A percentile compares a stretch with the other conserved stretches of the same genome.
These are phyloP conservation scores for Jatropha podagrica DNA, from an alignment of 441 rosid species.

Conservation along the genomic window DNA sequence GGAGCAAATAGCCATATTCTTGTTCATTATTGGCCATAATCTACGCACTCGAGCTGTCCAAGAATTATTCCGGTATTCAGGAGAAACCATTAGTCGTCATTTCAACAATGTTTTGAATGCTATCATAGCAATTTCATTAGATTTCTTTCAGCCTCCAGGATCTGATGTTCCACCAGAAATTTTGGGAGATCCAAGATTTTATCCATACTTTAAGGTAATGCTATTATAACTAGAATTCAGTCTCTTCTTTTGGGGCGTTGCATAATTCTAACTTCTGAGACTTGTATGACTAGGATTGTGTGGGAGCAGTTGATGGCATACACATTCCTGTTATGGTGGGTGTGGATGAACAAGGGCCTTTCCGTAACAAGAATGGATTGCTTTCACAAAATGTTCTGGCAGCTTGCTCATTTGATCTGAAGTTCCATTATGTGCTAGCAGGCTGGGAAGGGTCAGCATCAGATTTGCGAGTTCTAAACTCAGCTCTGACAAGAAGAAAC, in stretches of 20 bases:
- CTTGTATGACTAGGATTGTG: constrained; percentile 53
- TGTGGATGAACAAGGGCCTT: constrained; percentile 90
- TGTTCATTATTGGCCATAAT: constrained; percentile 83
- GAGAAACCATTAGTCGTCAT: constrained; percentile 93
- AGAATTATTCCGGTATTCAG: constrained; percentile 69
- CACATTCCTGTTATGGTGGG: constrained; percentile 90
- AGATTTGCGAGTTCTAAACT: constrained; percentile 66
- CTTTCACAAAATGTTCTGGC: constrained; percentile 82
- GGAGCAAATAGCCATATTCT: constrained; percentile 83
- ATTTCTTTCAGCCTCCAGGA: constrained; percentile 64
- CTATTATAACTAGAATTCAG: not conserved
- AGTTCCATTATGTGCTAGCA: constrained; percentile 82
- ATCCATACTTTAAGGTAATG: constrained; percentile 73
- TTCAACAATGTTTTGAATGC: constrained; percentile 92
- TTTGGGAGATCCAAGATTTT: constrained; percentile 47
- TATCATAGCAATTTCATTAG: constrained; percentile 62
- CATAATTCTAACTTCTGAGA: not conserved
- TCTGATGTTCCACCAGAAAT: constrained; percentile 50
- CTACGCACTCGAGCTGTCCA: constrained; percentile 87
- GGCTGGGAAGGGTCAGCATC: constrained; percentile 99
- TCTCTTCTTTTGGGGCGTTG: not conserved
- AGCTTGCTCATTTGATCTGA: constrained; percentile 79
- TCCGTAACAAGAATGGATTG: constrained; percentile 63
- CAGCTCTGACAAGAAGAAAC: constrained; percentile 71
- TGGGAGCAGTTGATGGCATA: constrained; percentile 82